Evolutionary conservation across 208 protist species (phyloP).

Genomic region (Borovskyia barvae): DNA sequence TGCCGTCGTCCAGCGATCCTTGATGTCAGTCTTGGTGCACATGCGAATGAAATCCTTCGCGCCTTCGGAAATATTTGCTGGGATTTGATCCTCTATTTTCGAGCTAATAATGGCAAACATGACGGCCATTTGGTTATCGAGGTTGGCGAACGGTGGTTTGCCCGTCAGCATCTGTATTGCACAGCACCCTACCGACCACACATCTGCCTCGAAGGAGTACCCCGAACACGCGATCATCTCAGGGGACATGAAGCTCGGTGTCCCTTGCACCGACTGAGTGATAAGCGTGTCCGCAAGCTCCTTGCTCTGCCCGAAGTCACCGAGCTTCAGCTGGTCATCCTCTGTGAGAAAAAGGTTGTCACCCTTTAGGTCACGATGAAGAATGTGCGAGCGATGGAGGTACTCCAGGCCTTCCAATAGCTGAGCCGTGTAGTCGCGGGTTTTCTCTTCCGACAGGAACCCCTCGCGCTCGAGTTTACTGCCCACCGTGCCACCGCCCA

Average conservation of each 20-base stretch:
- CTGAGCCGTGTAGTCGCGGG: constrained; percentile 77
- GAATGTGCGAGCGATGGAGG: constrained; percentile 78
- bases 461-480: constrained; percentile 53
- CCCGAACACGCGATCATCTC: constrained; percentile 91
- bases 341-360: constrained; percentile 91
- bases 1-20: constrained; percentile 58
- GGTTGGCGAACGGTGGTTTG: constrained; percentile 73
- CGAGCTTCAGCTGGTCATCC: constrained; percentile 75
- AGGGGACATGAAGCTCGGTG: constrained; percentile 93
- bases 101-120: constrained; percentile 90
- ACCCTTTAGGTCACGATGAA: constrained; percentile 92
- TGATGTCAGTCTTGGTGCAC: constrained; percentile 63
- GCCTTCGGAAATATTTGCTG: constrained; percentile 47
- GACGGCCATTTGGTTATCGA: constrained; percentile 89
- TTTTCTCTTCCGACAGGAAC: constrained; percentile 62
- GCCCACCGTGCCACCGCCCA: constrained; percentile 84
- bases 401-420: constrained; percentile 87
- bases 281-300: constrained; percentile 79
- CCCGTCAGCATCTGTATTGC: constrained; percentile 91
- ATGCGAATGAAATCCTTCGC: constrained; percentile 76
- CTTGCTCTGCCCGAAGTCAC: constrained; percentile 91
- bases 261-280: constrained; percentile 87
- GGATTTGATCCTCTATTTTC: constrained; percentile 68
- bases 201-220: constrained; percentile 85
- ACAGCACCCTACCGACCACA: constrained; percentile 93